phyloP scores from a whole-genome alignment of 1,284 basidiomycete species.

The Cryptococcus hybrid region DNA sequence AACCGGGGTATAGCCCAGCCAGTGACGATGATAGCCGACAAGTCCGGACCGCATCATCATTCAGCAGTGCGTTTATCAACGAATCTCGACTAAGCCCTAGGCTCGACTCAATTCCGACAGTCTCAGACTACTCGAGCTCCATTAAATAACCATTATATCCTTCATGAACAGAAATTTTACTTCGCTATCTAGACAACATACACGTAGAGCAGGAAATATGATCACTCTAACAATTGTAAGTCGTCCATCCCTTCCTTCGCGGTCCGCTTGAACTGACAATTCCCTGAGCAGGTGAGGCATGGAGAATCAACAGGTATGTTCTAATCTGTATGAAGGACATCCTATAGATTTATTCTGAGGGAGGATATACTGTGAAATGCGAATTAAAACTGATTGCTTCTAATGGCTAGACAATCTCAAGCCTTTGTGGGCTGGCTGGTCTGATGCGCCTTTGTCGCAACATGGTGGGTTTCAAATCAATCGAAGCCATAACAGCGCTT shows the following conservation, averaged over 20 bases:
- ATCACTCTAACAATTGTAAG: conserved; percentile 52
- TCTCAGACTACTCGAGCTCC: no score
- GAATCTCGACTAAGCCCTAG: no score
- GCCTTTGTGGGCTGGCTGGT: conserved; percentile 74
- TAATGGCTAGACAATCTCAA: conserved; percentile 46
- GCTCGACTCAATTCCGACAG: no score
- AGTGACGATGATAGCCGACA: no score
- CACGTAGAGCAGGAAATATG: conserved; percentile 23
- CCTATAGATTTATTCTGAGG: conserved; percentile 1
- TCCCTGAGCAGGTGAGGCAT: conserved; percentile 61
- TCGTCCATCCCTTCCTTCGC: neutral
- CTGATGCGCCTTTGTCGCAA: conserved; percentile 74
- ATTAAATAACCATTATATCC: no score
- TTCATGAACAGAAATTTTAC: no score
- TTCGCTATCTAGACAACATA: no score
- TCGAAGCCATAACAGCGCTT: no score
- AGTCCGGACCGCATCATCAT: no score
- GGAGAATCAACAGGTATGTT: conserved; percentile 71
- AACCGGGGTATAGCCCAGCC: no score
- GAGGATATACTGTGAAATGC: neutral
- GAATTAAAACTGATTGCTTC: no score
- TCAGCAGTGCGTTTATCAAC: no score
- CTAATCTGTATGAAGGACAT: conserved; percentile 5
- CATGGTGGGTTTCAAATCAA: conserved; percentile 61
- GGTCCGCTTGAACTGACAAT: neutral